Percentiles rank a stretch among this genome's conserved stretches.
These are phyloP conservation scores for Testicularia cyperi DNA, from an alignment of 1,284 basidiomycete species.

Conservation along the genomic window DNA sequence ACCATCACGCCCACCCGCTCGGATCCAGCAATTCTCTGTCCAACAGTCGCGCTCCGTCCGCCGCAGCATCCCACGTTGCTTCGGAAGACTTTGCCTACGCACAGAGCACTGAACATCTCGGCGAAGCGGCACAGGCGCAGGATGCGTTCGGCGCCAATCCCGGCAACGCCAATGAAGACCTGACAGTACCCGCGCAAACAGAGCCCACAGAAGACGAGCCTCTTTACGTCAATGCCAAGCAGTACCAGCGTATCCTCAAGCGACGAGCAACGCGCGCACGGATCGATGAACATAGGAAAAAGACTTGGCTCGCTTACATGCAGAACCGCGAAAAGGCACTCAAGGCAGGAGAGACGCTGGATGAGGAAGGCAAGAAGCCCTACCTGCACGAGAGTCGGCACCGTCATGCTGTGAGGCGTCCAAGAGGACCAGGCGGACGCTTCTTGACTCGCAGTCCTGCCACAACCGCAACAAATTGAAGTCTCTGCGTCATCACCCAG, in stretches of 20 bases:
- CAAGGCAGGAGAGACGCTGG: constrained; percentile 30
- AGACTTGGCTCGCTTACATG: constrained; percentile 38
- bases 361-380: constrained; percentile 67
- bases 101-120: constrained; percentile 22
- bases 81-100: constrained; percentile 22
- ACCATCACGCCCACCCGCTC: constrained; percentile 16
- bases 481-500: no score
- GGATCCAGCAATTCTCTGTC: constrained; percentile 9
- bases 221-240: constrained; percentile 58
- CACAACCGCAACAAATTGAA: no score
- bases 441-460: constrained; percentile 67
- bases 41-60: constrained; percentile 22
- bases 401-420: constrained; percentile 94
- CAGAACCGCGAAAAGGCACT: constrained; percentile 37
- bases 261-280: constrained; percentile 48
- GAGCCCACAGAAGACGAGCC: constrained; percentile 50
- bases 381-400: constrained; percentile 96
- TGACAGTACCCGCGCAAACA: constrained; percentile 12
- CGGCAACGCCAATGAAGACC: no score
- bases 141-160: no score
- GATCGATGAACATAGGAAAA: constrained; percentile 53
- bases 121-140: no score
- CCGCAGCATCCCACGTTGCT: constrained; percentile 8
- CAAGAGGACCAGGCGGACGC: constrained; percentile 90
- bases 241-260: constrained; percentile 57